Percentiles rank a stretch among this genome's conserved stretches.
phyloP scores from a whole-genome alignment of 495 filamentous ascomycete species.

The Amniculicola lignicola region DNA sequence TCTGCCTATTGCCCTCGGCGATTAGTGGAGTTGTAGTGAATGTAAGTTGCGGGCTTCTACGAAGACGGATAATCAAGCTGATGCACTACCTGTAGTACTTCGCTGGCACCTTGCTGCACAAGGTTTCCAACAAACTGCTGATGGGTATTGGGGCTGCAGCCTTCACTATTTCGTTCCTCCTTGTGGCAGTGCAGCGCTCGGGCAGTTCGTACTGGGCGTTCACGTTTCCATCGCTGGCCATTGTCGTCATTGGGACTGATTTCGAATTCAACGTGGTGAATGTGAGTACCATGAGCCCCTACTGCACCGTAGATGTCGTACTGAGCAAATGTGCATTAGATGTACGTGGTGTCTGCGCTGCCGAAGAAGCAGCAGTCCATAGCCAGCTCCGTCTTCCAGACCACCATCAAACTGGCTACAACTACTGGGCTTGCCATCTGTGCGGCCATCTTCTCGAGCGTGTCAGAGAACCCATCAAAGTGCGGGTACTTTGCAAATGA shows the following conservation, averaged over 20 bases:
- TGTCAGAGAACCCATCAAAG: constrained; percentile 28
- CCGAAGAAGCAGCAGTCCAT: constrained; percentile 40
- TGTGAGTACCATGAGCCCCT: constrained; percentile 40
- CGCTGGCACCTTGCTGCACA: constrained; percentile 41
- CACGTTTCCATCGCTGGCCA: constrained; percentile 38
- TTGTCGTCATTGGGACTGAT: constrained; percentile 43
- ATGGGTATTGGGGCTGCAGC: constrained; percentile 38
- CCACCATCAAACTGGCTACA: constrained; percentile 39
- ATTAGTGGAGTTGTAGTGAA: constrained; percentile 40
- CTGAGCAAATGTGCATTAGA: constrained; percentile 28
- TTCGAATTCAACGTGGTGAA: constrained; percentile 61
- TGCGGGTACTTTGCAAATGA: constrained; percentile 36
- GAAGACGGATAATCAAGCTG: background rate
- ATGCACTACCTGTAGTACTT: constrained; percentile 24
- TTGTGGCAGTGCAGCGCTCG: constrained; percentile 36
- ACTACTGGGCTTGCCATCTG: constrained; percentile 40
- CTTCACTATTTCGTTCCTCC: constrained; percentile 39
- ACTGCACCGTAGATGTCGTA: no score
- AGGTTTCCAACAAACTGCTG: constrained; percentile 44
- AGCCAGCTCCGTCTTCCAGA: constrained; percentile 44
- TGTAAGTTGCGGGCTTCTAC: constrained; percentile 11
- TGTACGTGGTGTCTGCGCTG: constrained; percentile 45
- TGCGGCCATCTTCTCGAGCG: constrained; percentile 41
- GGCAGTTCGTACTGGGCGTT: constrained; percentile 43
- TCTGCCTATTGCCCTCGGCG: constrained; percentile 42